Percentiles rank a stretch among this genome's conserved stretches.
These are phyloP conservation scores for Dioscorea alata DNA, from an alignment of 106 monocot species.

Conservation along the genomic window DNA sequence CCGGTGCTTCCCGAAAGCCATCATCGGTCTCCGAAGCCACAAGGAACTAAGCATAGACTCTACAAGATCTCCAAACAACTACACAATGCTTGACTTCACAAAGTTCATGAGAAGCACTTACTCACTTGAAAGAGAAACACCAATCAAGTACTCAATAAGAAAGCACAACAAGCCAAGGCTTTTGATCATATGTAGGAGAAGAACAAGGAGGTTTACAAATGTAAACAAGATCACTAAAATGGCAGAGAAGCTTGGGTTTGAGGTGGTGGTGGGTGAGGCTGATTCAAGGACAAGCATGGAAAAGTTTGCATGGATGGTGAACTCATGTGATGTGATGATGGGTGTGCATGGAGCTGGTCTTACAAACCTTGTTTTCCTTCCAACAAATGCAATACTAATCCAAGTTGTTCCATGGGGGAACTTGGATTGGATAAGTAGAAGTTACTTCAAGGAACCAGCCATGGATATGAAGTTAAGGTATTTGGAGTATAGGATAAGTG, in stretches of 20 bases:
- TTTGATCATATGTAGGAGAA: conserved; percentile 16
- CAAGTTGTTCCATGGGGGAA: conserved; percentile 22
- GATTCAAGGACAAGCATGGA: not conserved
- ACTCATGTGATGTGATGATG: conserved; percentile 29
- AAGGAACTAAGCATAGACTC: conserved; percentile 23
- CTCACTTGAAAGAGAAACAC: not conserved
- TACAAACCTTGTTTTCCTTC: conserved; percentile 26
- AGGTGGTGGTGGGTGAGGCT: conserved; percentile 13
- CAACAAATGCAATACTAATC: conserved; percentile 10
- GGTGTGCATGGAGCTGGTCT: conserved; percentile 28
- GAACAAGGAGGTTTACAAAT: conserved; percentile 22
- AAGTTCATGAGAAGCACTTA: conserved; percentile 4
- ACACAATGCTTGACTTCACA: conserved; percentile 5
- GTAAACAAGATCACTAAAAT: conserved; percentile 1
- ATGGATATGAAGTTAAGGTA: conserved; percentile 17
- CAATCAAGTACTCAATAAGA: not conserved
- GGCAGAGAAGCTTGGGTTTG: conserved; percentile 24
- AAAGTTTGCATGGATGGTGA: conserved; percentile 19
- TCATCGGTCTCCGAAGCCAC: conserved; percentile 26
- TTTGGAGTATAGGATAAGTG: conserved; percentile 18
- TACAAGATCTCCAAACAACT: conserved; percentile 5
- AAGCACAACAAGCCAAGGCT: conserved; percentile 18
- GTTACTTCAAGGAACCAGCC: conserved; percentile 13
- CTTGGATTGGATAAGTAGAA: conserved; percentile 1
- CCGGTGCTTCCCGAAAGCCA: conserved; percentile 20